A percentile compares a stretch with the other conserved stretches of the same genome.
Evolutionary conservation across 1,284 basidiomycete genomes (phyloP).

Genomic region (Ganoderma lingzhi): DNA sequence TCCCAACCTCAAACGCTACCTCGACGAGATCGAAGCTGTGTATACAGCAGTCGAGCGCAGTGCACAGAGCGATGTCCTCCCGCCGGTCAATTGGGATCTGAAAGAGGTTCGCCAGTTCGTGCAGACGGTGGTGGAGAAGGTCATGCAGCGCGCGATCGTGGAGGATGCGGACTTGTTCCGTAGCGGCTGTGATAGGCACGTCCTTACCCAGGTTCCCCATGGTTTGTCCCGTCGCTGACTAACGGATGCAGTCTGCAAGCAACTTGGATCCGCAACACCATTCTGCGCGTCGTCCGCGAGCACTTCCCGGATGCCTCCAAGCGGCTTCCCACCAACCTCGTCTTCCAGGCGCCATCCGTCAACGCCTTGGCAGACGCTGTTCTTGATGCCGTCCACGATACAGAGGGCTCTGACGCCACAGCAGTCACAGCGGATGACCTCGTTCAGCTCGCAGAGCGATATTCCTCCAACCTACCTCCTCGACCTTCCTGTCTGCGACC

Average conservation of each 20-base stretch:
- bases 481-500: conserved; percentile 5
- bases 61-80: conserved; percentile 33
- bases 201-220: not conserved
- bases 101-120: conserved; percentile 34
- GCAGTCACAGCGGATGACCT: conserved; percentile 16
- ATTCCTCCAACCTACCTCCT: conserved; percentile 23
- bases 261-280: conserved; percentile 44
- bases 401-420: conserved; percentile 28
- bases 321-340: conserved; percentile 40
- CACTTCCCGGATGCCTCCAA: conserved; percentile 15
- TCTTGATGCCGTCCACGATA: conserved; percentile 23
- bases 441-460: conserved; percentile 24
- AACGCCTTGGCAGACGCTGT: conserved; percentile 37
- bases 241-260: conserved; percentile 39
- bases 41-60: conserved; percentile 41
- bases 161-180: conserved; percentile 48
- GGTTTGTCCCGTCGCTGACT: not conserved
- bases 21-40: conserved; percentile 41
- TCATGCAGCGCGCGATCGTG: conserved; percentile 30
- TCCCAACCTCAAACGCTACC: conserved; percentile 40
- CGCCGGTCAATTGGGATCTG: conserved; percentile 38
- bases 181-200: conserved; percentile 48
- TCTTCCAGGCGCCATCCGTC: conserved; percentile 47
- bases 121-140: conserved; percentile 35
- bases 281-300: conserved; percentile 38